Base-by-base conservation (phyloP, 495 filamentous ascomycete species). In the Hyphodiscus hymeniophilus region DNA sequence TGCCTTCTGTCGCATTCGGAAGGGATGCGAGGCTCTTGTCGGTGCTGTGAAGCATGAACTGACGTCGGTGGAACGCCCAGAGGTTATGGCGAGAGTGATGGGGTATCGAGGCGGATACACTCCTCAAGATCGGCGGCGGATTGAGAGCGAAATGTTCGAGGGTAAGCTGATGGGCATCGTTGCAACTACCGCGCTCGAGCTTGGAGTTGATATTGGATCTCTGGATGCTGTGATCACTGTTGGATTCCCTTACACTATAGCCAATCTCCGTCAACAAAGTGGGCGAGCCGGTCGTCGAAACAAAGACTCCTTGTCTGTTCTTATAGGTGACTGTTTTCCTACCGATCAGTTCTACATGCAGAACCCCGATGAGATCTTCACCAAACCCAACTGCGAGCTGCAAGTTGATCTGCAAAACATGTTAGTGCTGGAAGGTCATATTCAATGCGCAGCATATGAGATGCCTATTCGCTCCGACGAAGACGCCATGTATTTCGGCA, bases 91-190 rank as follows among this genome's bases (percentile, higher is more conserved):
- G 7, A 73, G 89, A 42, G 84, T 97, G 1, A 96, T 95, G 89
- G 88, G 89, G 0, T 99, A 99, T 62, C 76, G 92, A 50, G 94
- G 92, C 13, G 92, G 92, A 1, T 99, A 99, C 61, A 95, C 89
- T 10, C 82, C 92, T 11, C 91, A 96, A 67, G 92, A 99, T 60
- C 76, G 92, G 32, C 77, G 94, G 18, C 70, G 72, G 39, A 97
- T 99, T 39, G 92, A 99, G 64, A 81, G 74, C 28, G 92, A 97
- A 58, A 96, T 99, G 92, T 97, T 97, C 54, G 87, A 94, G 40
- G 92, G 92, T 0, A 88, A 89, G 56, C 69, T 99, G 5, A 72
- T 97, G 60, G 94, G 92, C 3, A 92, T 99, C 47, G 76, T 99
- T 7, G 92, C 90, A 7, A 99, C 92, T 1, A 95, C 80, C 47